Evolutionary conservation across 73 alveolate species (phyloP).

Genomic region (Tetrahymena elliotti): DNA sequence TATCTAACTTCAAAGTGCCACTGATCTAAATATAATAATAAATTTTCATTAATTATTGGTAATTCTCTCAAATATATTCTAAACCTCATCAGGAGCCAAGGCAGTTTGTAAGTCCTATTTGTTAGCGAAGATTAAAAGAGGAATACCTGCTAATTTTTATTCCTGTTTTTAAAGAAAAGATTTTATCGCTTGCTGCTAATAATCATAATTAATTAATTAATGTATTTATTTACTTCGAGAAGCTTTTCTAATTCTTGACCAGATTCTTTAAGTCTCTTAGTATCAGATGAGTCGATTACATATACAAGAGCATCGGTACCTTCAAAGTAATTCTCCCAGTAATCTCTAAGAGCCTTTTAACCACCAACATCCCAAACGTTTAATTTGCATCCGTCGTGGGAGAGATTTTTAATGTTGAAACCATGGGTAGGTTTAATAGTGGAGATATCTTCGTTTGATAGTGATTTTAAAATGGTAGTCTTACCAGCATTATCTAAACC

Average conservation of each 20-base stretch:
- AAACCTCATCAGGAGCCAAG: slow-evolving; percentile 93
- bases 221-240: neutral
- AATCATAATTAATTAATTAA: too few species aligned
- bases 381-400: slow-evolving; percentile 96
- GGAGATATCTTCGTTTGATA: slow-evolving; percentile 90
- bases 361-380: slow-evolving; percentile 99
- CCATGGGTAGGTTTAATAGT: slow-evolving; percentile 97
- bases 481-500: slow-evolving; percentile 99
- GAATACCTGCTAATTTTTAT: slow-evolving; percentile 74
- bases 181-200: neutral
- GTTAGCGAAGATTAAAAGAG: slow-evolving; percentile 83
- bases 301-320: slow-evolving; percentile 90
- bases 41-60: neutral
- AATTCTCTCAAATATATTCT: neutral
- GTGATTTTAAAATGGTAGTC: slow-evolving; percentile 95
- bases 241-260: slow-evolving; percentile 52
- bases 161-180: slow-evolving; percentile 42
- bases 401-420: slow-evolving; percentile 88
- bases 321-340: slow-evolving; percentile 97
- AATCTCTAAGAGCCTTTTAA: slow-evolving; percentile 90
- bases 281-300: slow-evolving; percentile 96
- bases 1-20: slow-evolving; percentile 72
- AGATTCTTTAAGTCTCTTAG: slow-evolving; percentile 87
- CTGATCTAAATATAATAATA: slow-evolving; percentile 52
- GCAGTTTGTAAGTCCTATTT: slow-evolving; percentile 72